Base-by-base conservation (phyloP, 140 eudicot species). In the Oenanthe javanica region DNA sequence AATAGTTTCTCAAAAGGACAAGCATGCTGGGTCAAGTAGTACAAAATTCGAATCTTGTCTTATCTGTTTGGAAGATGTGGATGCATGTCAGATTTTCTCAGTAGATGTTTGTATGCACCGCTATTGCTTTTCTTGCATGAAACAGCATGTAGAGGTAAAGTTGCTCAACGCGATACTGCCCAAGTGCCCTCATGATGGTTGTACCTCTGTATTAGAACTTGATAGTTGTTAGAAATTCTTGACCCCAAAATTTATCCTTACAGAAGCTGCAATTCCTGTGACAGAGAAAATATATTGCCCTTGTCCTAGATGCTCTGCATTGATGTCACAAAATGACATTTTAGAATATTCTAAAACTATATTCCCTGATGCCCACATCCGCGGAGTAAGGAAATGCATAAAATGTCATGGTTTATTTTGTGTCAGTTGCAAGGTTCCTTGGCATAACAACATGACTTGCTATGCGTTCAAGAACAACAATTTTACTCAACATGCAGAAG, bases 201-300 rank as follows among this genome's bases (percentile, higher is more conserved):
- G 97, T 64, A 79, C 84, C 48, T 79, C 84, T 76, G 89, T 84
- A 40, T 84, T 94, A 49, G 84, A 45, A 67, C 59, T 92, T 18
- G 88, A 87, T 49, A 85, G 90, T 18, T 88, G 96, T 78, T 76
- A 82, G 64, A 87, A 77, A 55, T 86, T 93, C 80, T 84, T 93
- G 86, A 88, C 90, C 16, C 93, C 91, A 1, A 91, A 89, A 82
- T 76, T 90, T 67, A 79, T 77, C 42, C 21, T 90, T 23, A 85
- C 81, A 76, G 97, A 91, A 83, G 88, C 89, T 59, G 85, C 94
- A 2, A 91, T 93, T 82, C 98, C 98, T 0, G 90, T 80, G 14
- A 79, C 91, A 0, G 96, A 91, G 61, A 93, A 88, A 85, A 85
- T 93, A 50, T 93, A 93, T 82, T 93, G 98, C 83, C 98, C 98